Evolutionary conservation across 108 stramenopile species (phyloP).

Genomic region (Nitzschia sp.): DNA sequence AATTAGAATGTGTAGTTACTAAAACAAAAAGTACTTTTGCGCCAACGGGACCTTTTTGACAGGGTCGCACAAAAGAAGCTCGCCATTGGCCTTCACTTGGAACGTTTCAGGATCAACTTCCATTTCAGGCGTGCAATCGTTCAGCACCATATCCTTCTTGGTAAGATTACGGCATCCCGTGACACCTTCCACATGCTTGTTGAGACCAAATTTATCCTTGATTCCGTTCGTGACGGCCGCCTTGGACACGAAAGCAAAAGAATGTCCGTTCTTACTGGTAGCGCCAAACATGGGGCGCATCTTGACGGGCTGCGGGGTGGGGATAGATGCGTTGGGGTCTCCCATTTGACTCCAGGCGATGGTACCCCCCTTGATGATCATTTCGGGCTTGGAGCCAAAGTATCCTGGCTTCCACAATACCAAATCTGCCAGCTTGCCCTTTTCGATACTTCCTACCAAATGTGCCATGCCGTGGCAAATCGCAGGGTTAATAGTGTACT

Average conservation of each 20-base stretch:
- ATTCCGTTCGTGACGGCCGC: slow-evolving; percentile 59
- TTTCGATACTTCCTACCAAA: slow-evolving; percentile 92
- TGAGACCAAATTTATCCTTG: slow-evolving; percentile 62
- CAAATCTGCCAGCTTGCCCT: slow-evolving; percentile 94
- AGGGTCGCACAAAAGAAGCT: slow-evolving; percentile 89
- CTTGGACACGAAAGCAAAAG: slow-evolving; percentile 87
- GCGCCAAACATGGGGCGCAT: slow-evolving; percentile 99
- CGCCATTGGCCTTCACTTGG: slow-evolving; percentile 92
- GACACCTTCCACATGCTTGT: slow-evolving; percentile 82
- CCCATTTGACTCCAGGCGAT: slow-evolving; percentile 98
- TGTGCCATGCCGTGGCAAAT: slow-evolving; percentile 96
- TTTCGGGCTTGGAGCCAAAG: slow-evolving; percentile 97
- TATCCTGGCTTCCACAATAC: slow-evolving; percentile 93
- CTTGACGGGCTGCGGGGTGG: slow-evolving; percentile 95
- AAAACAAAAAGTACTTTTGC: slow-evolving; percentile 94
- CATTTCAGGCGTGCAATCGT: slow-evolving; percentile 88
- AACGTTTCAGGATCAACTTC: slow-evolving; percentile 96
- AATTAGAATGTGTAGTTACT: too few relatives aligned
- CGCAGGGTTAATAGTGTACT: slow-evolving; percentile 99
- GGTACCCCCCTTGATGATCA: slow-evolving; percentile 95
- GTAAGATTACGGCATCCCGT: slow-evolving; percentile 73
- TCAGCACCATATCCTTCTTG: slow-evolving; percentile 95
- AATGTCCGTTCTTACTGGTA: slow-evolving; percentile 53
- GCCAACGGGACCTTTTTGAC: slow-evolving; percentile 85
- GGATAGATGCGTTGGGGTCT: slow-evolving; percentile 96